These are phyloP conservation scores for Tricholoma terreum DNA, from an alignment of 768 basidiomycete genomes.

Conservation along the genomic window DNA sequence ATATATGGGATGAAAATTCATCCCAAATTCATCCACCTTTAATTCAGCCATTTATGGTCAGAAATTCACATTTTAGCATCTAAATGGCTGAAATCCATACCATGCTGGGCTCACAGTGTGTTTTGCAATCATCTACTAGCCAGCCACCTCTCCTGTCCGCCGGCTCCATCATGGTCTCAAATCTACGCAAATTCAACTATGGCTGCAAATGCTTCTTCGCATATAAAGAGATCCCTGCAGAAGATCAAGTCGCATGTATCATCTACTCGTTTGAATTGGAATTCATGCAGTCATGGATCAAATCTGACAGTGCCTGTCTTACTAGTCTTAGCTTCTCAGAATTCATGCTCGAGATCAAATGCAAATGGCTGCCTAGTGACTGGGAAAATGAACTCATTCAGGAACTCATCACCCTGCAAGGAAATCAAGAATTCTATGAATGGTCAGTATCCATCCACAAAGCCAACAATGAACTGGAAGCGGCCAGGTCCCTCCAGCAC, in stretches of 20 bases:
- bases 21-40: too few species aligned
- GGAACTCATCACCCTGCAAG: too few species aligned
- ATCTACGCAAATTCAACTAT: not conserved
- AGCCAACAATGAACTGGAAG: not conserved
- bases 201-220: too few species aligned
- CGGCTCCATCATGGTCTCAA: not conserved
- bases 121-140: not conserved
- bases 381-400: constrained; percentile 1
- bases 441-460: too few species aligned
- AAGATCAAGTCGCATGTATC: not conserved
- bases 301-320: not conserved
- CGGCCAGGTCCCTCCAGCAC: not conserved
- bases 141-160: too few species aligned
- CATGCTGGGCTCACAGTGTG: too few species aligned
- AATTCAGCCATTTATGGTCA: too few species aligned
- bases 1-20: too few species aligned
- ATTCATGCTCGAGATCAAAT: not conserved
- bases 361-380: not conserved
- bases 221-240: too few species aligned
- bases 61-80: too few species aligned
- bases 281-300: not conserved
- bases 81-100: too few species aligned
- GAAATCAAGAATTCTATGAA: too few species aligned
- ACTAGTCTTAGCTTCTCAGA: not conserved
- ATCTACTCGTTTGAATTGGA: not conserved